Evolutionary conservation across 1,284 basidiomycete species (phyloP).

Genomic region (Pascua sp.): DNA sequence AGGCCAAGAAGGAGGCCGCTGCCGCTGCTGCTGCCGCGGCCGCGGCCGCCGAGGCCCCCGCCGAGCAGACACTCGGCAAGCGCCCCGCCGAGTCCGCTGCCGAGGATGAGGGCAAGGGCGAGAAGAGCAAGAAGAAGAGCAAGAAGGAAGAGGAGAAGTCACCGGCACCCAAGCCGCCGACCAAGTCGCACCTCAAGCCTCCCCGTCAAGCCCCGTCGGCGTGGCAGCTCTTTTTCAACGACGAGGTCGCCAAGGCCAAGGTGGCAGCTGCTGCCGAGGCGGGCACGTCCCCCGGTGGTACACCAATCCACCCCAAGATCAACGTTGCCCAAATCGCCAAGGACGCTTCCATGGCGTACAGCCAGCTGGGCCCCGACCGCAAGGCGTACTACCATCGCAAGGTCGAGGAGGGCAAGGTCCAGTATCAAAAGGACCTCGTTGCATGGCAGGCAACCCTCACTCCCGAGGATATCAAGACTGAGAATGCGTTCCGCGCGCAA

Average conservation of each 20-base stretch:
- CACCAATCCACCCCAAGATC: slow-evolving; percentile 61
- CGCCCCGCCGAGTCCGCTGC: slow-evolving; percentile 23
- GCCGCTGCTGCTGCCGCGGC: slow-evolving; percentile 11
- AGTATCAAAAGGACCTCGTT: slow-evolving; percentile 70
- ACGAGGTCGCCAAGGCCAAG: slow-evolving; percentile 89
- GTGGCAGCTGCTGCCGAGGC: slow-evolving; percentile 51
- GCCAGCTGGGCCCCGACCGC: slow-evolving; percentile 68
- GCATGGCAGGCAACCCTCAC: slow-evolving; percentile 86
- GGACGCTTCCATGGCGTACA: slow-evolving; percentile 88
- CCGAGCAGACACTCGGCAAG: slow-evolving; percentile 32
- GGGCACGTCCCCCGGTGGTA: slow-evolving; percentile 61
- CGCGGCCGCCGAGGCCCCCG: slow-evolving; percentile 5
- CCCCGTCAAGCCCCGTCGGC: slow-evolving; percentile 91
- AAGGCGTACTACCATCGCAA: slow-evolving; percentile 82
- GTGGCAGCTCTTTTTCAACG: slow-evolving; percentile 96
- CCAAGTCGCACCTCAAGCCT: slow-evolving; percentile 63
- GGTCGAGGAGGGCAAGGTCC: slow-evolving; percentile 77
- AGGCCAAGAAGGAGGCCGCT: slow-evolving; percentile 10
- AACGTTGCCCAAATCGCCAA: slow-evolving; percentile 95
- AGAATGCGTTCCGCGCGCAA: slow-evolving; percentile 85
- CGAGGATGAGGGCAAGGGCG: slow-evolving; percentile 23
- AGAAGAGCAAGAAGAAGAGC: slow-evolving; percentile 43
- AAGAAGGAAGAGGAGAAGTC: slow-evolving; percentile 32
- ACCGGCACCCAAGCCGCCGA: slow-evolving; percentile 40
- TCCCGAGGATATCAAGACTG: slow-evolving; percentile 89